A percentile compares a stretch with the other conserved stretches of the same genome.
These are phyloP conservation scores for Pholiota conissans DNA, from an alignment of 768 basidiomycete species.

Conservation along the genomic window DNA sequence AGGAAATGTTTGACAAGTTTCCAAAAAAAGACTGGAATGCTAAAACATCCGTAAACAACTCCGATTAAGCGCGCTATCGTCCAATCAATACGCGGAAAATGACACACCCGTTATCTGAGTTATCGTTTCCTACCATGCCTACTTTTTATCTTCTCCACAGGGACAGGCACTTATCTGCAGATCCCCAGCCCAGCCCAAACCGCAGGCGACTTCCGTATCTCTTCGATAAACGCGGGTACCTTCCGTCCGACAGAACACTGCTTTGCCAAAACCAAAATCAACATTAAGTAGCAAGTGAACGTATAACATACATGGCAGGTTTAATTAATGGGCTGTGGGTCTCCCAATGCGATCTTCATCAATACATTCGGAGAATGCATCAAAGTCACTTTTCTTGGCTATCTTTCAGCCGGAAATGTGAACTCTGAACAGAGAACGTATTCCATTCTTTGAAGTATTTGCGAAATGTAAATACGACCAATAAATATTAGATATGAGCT, in stretches of 20 bases:
- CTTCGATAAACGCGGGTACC: not conserved
- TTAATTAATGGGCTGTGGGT: no score
- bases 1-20: conserved; percentile 6
- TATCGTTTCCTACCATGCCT: conserved; percentile 3
- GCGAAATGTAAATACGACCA: no score
- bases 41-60: conserved; percentile 11
- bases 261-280: no score
- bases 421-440: no score
- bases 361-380: no score
- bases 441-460: no score
- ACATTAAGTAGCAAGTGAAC: no score
- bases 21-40: conserved; percentile 3
- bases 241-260: not conserved
- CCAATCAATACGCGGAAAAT: conserved; percentile 16
- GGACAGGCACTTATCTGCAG: conserved; percentile 6
- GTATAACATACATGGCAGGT: no score
- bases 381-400: no score
- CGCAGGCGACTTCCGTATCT: not conserved
- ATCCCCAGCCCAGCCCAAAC: not conserved
- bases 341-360: no score
- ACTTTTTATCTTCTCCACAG: conserved; percentile 7
- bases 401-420: no score
- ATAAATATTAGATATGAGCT: no score
- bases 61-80: conserved; percentile 17
- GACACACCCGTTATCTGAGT: conserved; percentile 8